Evolutionary conservation across 2,329 filamentous ascomycete species (phyloP).

Genomic region (Colletotrichum phormii): DNA sequence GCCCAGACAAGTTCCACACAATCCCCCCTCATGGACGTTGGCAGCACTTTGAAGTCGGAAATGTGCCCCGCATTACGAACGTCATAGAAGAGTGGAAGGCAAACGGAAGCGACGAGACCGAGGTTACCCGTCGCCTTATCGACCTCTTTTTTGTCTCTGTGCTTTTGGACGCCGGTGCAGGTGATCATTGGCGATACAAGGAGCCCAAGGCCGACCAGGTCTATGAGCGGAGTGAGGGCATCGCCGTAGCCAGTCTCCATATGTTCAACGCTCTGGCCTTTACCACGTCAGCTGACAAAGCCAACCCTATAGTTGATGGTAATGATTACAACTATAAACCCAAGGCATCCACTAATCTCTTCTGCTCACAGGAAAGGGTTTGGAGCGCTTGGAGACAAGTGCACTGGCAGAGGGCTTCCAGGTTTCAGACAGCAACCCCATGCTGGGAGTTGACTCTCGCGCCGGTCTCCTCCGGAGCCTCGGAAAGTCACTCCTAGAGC

Average conservation of each 20-base stretch:
- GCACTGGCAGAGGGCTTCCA: conserved; percentile 55
- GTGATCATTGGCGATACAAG: conserved; percentile 59
- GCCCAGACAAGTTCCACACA: conserved; percentile 55
- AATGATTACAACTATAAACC: not conserved
- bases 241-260: conserved; percentile 61
- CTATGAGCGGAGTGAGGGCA: conserved; percentile 60
- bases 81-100: conserved; percentile 59
- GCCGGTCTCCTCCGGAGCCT: conserved; percentile 54
- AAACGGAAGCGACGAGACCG: conserved; percentile 53
- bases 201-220: conserved; percentile 50
- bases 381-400: conserved; percentile 47
- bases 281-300: conserved; percentile 36
- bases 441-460: conserved; percentile 58
- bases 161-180: conserved; percentile 66
- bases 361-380: conserved; percentile 44
- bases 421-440: conserved; percentile 54
- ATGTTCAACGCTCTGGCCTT: conserved; percentile 61
- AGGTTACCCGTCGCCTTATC: conserved; percentile 64
- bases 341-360: not conserved
- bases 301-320: conserved; percentile 50
- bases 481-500: conserved; percentile 52
- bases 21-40: conserved; percentile 70
- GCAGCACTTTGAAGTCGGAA: conserved; percentile 72
- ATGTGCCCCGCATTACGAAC: conserved; percentile 58
- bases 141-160: conserved; percentile 73